Percentiles rank a stretch among this genome's conserved stretches.
phyloP scores from a whole-genome alignment of 352 stramenopile species.

The Phytophthora hybrid region DNA sequence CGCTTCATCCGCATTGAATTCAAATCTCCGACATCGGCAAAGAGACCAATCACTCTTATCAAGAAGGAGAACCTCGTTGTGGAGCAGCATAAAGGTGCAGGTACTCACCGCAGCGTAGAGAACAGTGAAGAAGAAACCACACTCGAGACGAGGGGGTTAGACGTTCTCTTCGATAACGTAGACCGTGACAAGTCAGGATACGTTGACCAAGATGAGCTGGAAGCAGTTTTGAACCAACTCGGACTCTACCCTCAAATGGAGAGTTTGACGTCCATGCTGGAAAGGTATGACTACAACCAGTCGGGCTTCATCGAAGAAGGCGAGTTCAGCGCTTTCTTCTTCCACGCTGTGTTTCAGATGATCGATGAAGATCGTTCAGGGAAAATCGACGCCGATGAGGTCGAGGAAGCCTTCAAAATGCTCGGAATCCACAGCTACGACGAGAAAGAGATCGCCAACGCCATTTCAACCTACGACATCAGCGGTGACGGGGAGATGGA shows the following conservation, averaged over 20 bases:
- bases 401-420: constrained; percentile 80
- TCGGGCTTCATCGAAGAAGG: constrained; percentile 58
- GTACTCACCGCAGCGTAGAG: constrained; percentile 4
- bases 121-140: constrained; percentile 51
- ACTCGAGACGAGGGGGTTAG: constrained; percentile 63
- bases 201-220: constrained; percentile 65
- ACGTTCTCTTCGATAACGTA: constrained; percentile 71
- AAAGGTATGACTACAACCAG: constrained; percentile 61
- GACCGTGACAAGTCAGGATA: constrained; percentile 70
- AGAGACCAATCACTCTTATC: constrained; percentile 54
- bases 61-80: constrained; percentile 56
- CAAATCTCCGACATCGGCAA: constrained; percentile 38
- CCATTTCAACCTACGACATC: constrained; percentile 79
- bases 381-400: constrained; percentile 80
- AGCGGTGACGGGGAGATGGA: constrained; percentile 84
- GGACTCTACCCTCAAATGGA: constrained; percentile 67
- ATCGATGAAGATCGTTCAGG: constrained; percentile 79
- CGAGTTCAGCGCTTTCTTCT: constrained; percentile 79
- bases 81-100: constrained; percentile 38
- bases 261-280: constrained; percentile 53
- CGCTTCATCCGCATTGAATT: constrained; percentile 74
- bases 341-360: constrained; percentile 77
- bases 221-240: constrained; percentile 71
- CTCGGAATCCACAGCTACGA: constrained; percentile 67
- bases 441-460: constrained; percentile 68